Evolutionary conservation across 2,329 filamentous ascomycete species (phyloP).

Genomic region (Fusarium tricinctum): DNA sequence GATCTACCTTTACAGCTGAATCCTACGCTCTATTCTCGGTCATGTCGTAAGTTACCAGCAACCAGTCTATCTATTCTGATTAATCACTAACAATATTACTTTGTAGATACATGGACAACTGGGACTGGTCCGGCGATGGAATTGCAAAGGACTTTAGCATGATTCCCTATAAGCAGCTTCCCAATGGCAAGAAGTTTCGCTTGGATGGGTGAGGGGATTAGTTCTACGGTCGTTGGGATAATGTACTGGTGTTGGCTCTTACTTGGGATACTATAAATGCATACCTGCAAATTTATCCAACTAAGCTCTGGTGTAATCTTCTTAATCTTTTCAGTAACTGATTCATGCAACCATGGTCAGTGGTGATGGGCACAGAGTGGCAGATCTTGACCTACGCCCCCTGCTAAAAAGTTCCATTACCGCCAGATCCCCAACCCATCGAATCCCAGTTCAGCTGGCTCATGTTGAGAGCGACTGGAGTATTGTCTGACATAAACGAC

Average conservation of each 20-base stretch:
- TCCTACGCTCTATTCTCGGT: constrained; percentile 2
- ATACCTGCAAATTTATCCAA: too few relatives aligned
- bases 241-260: too few relatives aligned
- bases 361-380: too few relatives aligned
- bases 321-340: too few relatives aligned
- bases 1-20: constrained; percentile 3
- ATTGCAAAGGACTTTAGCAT: constrained; percentile 1
- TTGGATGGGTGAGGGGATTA: background rate
- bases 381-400: background rate
- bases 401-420: background rate
- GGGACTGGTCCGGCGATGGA: constrained; percentile 11
- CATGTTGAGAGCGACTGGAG: background rate
- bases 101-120: constrained; percentile 10
- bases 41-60: background rate
- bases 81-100: background rate
- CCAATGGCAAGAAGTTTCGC: constrained; percentile 4
- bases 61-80: fast-evolving
- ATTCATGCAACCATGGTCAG: too few relatives aligned
- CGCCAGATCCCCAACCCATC: background rate
- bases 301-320: too few relatives aligned
- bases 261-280: too few relatives aligned
- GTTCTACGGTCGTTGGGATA: too few relatives aligned
- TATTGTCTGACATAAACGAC: fast-evolving
- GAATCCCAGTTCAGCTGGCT: constrained; percentile 5
- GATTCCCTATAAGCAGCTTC: constrained; percentile 10